Conservation (phyloP, 495 filamentous ascomycete species). For the Neurospora sp. region DNA sequence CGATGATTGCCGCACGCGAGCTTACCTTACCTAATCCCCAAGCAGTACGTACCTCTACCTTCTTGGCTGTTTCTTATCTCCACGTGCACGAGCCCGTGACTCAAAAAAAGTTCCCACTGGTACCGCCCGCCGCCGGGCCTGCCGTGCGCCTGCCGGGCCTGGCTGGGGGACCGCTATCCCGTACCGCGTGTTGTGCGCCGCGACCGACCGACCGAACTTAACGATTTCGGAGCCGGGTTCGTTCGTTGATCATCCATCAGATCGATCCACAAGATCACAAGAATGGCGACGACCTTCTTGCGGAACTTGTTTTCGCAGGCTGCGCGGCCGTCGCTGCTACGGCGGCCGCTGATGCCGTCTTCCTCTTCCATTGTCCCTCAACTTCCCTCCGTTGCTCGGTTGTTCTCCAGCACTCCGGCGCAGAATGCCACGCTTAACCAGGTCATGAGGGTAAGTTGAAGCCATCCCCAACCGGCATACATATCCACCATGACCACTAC, state of each 20-base stretch:
- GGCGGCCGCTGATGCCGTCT: constrained; percentile 8
- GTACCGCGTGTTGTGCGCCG: background rate
- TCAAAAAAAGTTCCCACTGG: constrained; percentile 11
- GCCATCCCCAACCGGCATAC: constrained; percentile 6
- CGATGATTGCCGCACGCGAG: background rate
- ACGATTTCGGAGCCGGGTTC: background rate
- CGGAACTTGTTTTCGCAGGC: constrained; percentile 10
- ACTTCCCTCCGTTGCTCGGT: constrained; percentile 10
- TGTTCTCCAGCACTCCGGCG: constrained; percentile 40
- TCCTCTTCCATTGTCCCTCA: background rate
- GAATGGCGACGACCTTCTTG: constrained; percentile 23
- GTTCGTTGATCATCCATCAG: background rate
- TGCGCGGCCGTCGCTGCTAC: constrained; percentile 16
- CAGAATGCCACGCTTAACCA: constrained; percentile 52
- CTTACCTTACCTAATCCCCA: background rate
- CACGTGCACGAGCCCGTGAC: constrained; percentile 16
- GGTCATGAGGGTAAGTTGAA: constrained; percentile 36
- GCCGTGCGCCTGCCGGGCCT: background rate
- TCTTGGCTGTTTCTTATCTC: background rate
- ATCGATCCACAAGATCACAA: background rate
- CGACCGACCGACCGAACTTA: background rate
- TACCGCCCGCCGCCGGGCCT: background rate
- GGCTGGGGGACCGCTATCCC: background rate
- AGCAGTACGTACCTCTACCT: background rate
- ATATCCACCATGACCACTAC: too few species aligned